phyloP scores from a whole-genome alignment of 306 rosid species.

The Spatholobus suberectus region DNA sequence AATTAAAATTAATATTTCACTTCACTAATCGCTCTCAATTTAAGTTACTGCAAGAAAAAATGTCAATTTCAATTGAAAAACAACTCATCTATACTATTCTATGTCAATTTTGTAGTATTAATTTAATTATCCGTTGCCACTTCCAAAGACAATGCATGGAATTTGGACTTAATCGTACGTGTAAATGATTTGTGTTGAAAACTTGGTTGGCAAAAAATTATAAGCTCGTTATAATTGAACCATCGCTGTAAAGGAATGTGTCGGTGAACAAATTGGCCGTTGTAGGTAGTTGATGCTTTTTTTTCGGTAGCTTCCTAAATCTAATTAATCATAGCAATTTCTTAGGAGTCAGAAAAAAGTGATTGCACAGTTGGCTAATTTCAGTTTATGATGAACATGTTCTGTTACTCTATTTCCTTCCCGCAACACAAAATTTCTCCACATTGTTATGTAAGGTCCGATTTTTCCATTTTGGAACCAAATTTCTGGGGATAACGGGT shows the following conservation, averaged over 20 bases:
- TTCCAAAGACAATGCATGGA: not conserved
- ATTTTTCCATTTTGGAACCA: no score
- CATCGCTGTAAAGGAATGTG: slow-evolving; percentile 22
- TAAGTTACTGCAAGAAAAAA: no score
- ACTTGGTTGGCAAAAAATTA: not conserved
- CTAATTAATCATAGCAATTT: not conserved
- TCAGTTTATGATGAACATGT: not conserved
- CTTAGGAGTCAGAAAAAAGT: not conserved
- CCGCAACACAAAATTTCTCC: not conserved
- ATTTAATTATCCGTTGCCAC: not conserved
- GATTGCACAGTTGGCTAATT: not conserved
- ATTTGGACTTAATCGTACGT: not conserved
- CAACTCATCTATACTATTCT: not conserved
- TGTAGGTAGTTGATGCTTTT: not conserved
- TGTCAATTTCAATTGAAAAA: not conserved
- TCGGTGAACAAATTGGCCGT: not conserved
- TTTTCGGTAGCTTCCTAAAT: not conserved
- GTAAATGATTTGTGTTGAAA: not conserved
- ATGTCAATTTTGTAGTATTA: not conserved
- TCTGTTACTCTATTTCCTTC: not conserved
- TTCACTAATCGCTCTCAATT: no score
- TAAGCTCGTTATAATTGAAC: not conserved
- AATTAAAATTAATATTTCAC: no score
- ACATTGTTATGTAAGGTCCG: no score
- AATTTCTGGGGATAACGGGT: no score